Conservation (phyloP, 2,329 filamentous ascomycete genomes). For the Aspergillus amoenus region DNA sequence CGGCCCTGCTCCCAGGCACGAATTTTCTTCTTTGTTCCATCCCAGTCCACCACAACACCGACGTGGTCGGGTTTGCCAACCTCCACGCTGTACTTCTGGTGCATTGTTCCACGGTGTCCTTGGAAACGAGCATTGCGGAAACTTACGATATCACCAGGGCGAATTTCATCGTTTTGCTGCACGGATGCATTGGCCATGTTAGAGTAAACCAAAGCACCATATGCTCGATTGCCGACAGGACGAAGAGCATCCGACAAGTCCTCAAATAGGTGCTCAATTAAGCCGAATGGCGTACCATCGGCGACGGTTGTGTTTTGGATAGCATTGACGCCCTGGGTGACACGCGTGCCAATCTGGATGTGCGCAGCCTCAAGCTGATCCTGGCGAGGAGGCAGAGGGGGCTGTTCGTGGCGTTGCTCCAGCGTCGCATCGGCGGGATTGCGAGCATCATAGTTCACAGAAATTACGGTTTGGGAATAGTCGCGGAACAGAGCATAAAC, state of each 20-base stretch:
- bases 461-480: constrained; percentile 92
- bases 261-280: constrained; percentile 76
- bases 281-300: constrained; percentile 75
- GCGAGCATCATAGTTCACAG: constrained; percentile 72
- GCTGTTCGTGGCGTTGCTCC: constrained; percentile 82
- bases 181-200: constrained; percentile 94
- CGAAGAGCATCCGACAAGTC: constrained; percentile 71
- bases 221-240: constrained; percentile 84
- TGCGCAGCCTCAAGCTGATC: constrained; percentile 91
- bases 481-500: constrained; percentile 90
- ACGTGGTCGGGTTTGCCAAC: constrained; percentile 89
- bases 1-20: constrained; percentile 92
- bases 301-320: constrained; percentile 80
- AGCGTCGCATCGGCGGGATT: constrained; percentile 71
- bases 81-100: constrained; percentile 86
- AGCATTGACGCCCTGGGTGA: constrained; percentile 66
- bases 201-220: constrained; percentile 87
- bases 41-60: constrained; percentile 90
- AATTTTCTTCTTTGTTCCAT: constrained; percentile 97
- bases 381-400: constrained; percentile 78
- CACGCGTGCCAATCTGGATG: constrained; percentile 73
- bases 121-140: constrained; percentile 93
- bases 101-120: constrained; percentile 92
- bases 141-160: constrained; percentile 86
- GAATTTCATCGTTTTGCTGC: constrained; percentile 87